Evolutionary conservation across 2,329 filamentous ascomycete genomes (phyloP), one percentile per base, ranked within the genome.

Genomic region (Davidsoniella virescens): DNA sequence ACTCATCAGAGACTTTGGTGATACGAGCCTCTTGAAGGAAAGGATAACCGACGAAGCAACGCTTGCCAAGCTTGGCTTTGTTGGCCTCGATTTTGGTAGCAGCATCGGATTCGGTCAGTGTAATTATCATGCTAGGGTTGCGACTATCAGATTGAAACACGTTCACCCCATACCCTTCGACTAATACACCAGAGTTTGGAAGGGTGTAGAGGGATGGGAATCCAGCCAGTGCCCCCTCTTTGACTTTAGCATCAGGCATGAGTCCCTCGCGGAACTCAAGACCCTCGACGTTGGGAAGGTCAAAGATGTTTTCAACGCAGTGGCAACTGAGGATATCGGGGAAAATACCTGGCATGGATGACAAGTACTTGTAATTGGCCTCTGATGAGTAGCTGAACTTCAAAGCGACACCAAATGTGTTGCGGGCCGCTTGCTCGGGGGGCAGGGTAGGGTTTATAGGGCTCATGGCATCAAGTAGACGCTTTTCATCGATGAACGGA

Each of bases 71-170:
- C 61, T 87, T 90, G 46, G 70, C 67, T 62, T 87, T 86, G 50
- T 88, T 88, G 50, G 76, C 68, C 56, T 84, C 79, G 18, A 80
- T 71, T 55, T 76, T 84, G 44, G 82, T 80, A 36, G 82, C 79
- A 52, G 69, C 66, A 55, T 88, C 86, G 0, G 84, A 77, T 37
- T 86, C 82, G 29, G 80, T 72, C 46, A 98, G 70, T 2, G 86
- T 94, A 51, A 96, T 75, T 20, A 96, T 78, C 79, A 96, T 88
- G 64, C 90, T 98, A 64, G 95, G 88, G 60, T 96, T 96, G 46
- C 87, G 82, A 62, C 88, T 95, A 57, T 96, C 92, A 58, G 90
- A 80, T 61, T 94, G 87, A 69, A 98, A 98, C 33, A 98, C 87
- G 55, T 82, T 92, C 54, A 98, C 85, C 2, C 87, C 87, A 57